These are phyloP conservation scores for Russula lepida DNA, from an alignment of 768 basidiomycete species.

Conservation along the genomic window DNA sequence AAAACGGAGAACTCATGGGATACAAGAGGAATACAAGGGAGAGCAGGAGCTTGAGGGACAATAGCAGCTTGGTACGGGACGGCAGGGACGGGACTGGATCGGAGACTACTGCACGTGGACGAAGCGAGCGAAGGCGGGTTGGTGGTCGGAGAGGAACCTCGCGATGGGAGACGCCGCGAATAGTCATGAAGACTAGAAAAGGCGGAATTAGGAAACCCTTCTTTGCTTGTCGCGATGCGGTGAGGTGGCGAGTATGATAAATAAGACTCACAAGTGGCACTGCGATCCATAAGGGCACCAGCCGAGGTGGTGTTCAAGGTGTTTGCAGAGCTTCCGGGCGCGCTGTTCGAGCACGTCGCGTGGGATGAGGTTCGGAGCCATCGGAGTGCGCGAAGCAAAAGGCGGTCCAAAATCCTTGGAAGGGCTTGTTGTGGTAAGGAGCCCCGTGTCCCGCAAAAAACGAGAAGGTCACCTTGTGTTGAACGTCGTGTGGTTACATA, in stretches of 20 bases:
- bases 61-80: not conserved
- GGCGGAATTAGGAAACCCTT: not conserved
- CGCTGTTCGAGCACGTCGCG: conserved; percentile 6
- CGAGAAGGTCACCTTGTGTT: not conserved
- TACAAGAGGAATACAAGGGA: not conserved
- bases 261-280: conserved; percentile 11
- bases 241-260: not conserved
- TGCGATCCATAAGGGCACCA: conserved; percentile 12
- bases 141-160: not conserved
- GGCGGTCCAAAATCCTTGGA: not conserved
- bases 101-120: conserved; percentile 6
- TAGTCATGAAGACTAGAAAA: conserved; percentile 4
- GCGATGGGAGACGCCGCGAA: not conserved
- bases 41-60: not conserved
- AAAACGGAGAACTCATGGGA: not conserved
- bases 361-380: not conserved
- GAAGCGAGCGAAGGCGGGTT: not conserved
- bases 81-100: conserved; percentile 3
- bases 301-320: conserved; percentile 6
- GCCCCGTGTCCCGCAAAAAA: not conserved
- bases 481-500: not conserved
- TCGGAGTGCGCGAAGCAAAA: not conserved
- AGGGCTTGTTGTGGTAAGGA: not conserved
- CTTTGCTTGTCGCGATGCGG: not conserved
- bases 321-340: conserved; percentile 3